Evolutionary conservation across 179 eudicot species (phyloP), one percentile per base, ranked within the genome.

Genomic region (Amaranthus tricolor): DNA sequence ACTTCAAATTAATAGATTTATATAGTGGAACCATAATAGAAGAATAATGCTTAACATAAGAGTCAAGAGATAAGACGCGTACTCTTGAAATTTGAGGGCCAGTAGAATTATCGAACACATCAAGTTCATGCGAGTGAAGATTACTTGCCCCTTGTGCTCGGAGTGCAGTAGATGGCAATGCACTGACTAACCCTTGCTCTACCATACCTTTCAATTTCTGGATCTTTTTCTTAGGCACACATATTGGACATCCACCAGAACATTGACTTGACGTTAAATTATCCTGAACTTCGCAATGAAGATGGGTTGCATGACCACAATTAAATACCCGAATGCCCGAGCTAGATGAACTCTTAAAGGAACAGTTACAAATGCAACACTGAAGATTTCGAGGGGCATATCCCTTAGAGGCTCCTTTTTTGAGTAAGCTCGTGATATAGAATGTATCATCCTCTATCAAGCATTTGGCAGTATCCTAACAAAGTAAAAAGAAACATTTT

Each of bases 401-500:
- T 2, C 93, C 99, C 81, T 86, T 96, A 77, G 95, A 87, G 55
- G 96, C 99, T 47, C 95, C 97, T 81, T 86, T 92, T 83, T 81
- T 90, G 45, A 95, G 93, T 69, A 89, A 72, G 76, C 87, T 95
- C 96, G 93, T 84, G 69, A 91, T 89, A 71, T 90, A 92, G 79
- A 85, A 92, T 52, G 95, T 89, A 83, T 95, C 99, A 80, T 92
- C 95, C 82, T 95, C 97, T 69, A 95, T 92, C 84, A 95, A 78
- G 70, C 90, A 88, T 82, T 85, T 92, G 48, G 99, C 99, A 71
- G 97, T 88, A 80, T 95, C 99, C 99, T 95, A 78, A 71, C 62
- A 75, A 77, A 72, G 70, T 49, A 15, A 62, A 72, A 58, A 58
- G 66, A 66, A 62, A 19, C 13, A 19, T 45, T 44, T 59, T 13